Base-by-base conservation (phyloP, 2,329 filamentous ascomycete species). In the Colletotrichum theobromicola region DNA sequence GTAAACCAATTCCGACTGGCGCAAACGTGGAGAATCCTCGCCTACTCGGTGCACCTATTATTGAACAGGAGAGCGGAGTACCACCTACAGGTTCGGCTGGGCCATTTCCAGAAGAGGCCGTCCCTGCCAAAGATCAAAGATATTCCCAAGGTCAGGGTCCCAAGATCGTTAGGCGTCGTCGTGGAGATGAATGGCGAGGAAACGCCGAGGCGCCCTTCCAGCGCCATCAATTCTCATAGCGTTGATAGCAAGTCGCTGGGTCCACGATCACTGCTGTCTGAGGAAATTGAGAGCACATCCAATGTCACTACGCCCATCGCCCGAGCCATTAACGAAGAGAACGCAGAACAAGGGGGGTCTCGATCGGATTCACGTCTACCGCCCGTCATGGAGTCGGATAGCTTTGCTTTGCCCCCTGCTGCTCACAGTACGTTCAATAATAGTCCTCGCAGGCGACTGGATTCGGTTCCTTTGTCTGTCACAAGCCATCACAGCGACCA, bases 1-100 rank as follows among this genome's bases (percentile, higher is more conserved):
- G 87, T 89, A 24, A 88, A 87, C 35, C 85, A 90, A 62, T 93
- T 90, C 78, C 87, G 91, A 2, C 84, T 93, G 1, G 90, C 91
- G 7, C 91, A 93, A 79, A 92, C 90, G 2, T 93, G 91, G 91
- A 88, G 90, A 34, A 86, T 93, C 15, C 79, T 93, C 24, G 87
- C 88, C 1, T 92, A 90, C 78, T 88, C 88, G 12, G 87, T 91
- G 77, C 83, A 85, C 24, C 81, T 92, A 15, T 83, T 93, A 1
- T 84, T 93, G 2, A 84, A 83, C 18, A 85, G 87, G 34, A 86
- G 91, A 32, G 90, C 89, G 2, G 87, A 90, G 57, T 91, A 90
- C 74, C 91, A 93, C 77, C 84, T 90, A 0, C 85, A 91, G 66
- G 79, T 81, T 26, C 86, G 91, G 2, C 82, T 88, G 37, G 82